A percentile compares a stretch with the other conserved stretches of the same genome.
Conservation (phyloP, 2,329 filamentous ascomycete genomes). For the Onygena corvina region DNA sequence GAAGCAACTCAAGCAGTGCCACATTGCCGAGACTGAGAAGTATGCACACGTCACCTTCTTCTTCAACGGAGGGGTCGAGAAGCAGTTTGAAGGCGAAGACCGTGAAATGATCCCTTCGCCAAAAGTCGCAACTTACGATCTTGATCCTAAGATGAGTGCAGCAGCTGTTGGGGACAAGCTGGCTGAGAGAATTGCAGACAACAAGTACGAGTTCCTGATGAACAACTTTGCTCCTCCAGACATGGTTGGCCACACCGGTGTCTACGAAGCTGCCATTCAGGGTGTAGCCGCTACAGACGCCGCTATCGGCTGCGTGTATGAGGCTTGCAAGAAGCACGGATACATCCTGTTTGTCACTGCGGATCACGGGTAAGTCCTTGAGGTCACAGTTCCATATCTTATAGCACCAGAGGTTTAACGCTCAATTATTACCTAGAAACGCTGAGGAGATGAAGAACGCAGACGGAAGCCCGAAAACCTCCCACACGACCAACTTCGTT, state of each 20-base stretch:
- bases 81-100: slow-evolving; percentile 82
- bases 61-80: slow-evolving; percentile 98
- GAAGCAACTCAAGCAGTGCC: slow-evolving; percentile 81
- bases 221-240: slow-evolving; percentile 99
- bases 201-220: slow-evolving; percentile 93
- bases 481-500: slow-evolving; percentile 95
- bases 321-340: slow-evolving; percentile 82
- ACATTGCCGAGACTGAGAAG: slow-evolving; percentile 97
- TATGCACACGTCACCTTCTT: slow-evolving; percentile 99
- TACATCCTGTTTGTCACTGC: slow-evolving; percentile 93
- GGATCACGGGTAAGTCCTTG: slow-evolving; percentile 62
- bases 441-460: slow-evolving; percentile 98
- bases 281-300: slow-evolving; percentile 79
- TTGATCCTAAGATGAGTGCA: slow-evolving; percentile 91
- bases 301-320: slow-evolving; percentile 84
- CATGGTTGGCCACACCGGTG: slow-evolving; percentile 98
- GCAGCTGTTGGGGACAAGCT: slow-evolving; percentile 82
- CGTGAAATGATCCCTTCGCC: slow-evolving; percentile 92
- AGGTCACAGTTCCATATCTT: neutral
- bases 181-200: slow-evolving; percentile 69
- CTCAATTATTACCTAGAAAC: slow-evolving; percentile 43
- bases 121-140: slow-evolving; percentile 90
- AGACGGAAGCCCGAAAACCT: slow-evolving; percentile 93
- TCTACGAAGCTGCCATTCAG: slow-evolving; percentile 85
- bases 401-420: no score